phyloP scores from a whole-genome alignment of 495 filamentous ascomycete species.

The Neurospora africana region DNA sequence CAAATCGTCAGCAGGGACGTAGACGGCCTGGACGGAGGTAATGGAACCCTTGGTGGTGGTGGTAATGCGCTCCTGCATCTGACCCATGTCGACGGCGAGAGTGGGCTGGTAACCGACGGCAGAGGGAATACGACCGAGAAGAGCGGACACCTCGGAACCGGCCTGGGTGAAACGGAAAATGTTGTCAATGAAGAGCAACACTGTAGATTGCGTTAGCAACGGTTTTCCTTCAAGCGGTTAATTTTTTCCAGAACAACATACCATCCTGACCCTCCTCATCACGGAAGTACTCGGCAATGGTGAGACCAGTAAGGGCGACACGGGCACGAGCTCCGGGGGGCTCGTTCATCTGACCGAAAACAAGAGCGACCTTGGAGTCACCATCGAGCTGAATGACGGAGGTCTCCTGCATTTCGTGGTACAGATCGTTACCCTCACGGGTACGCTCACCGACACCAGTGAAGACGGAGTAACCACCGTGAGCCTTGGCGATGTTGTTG shows the following conservation, averaged over 20 bases:
- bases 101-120: conserved; percentile 99
- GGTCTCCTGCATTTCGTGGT: conserved; percentile 99
- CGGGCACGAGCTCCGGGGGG: conserved; percentile 98
- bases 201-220: conserved; percentile 25
- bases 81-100: conserved; percentile 99
- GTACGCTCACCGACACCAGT: conserved; percentile 99
- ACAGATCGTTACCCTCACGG: conserved; percentile 99
- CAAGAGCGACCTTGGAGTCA: conserved; percentile 97
- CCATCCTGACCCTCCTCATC: conserved; percentile 95
- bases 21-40: conserved; percentile 99
- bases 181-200: conserved; percentile 99
- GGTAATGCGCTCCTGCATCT: conserved; percentile 99
- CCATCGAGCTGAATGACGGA: conserved; percentile 98
- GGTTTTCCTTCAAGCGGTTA: background rate
- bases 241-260: conserved; percentile 17
- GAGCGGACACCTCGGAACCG: conserved; percentile 99
- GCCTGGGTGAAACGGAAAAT: conserved; percentile 99
- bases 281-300: conserved; percentile 94
- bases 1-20: conserved; percentile 99
- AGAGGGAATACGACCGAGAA: conserved; percentile 99
- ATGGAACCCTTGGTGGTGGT: conserved; percentile 99
- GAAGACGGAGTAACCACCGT: conserved; percentile 99
- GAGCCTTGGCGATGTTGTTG: conserved; percentile 99
- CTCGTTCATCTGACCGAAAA: conserved; percentile 99
- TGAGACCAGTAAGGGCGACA: conserved; percentile 91